Evolutionary conservation across 169 alveolate species (phyloP).

Genomic region (Miamiensis avidus): DNA sequence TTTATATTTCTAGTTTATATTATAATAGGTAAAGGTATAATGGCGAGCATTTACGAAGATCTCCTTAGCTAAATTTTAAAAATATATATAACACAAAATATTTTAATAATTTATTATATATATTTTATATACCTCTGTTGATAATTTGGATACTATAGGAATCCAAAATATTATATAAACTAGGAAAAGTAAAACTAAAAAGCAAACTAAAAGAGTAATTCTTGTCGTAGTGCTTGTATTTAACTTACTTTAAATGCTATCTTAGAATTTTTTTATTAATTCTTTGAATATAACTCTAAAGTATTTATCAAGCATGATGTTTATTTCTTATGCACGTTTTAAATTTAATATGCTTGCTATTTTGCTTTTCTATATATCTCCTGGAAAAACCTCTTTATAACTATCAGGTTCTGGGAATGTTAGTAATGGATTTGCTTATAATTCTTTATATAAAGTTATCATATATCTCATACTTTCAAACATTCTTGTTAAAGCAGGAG

Average conservation of each 20-base stretch:
- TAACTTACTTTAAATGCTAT: no score
- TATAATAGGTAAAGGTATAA: not conserved
- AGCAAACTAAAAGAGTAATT: not conserved
- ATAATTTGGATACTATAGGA: not conserved
- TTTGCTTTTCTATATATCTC: not conserved
- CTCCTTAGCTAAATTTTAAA: not conserved
- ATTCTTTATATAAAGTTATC: not conserved
- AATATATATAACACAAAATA: no score
- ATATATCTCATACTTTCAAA: not conserved
- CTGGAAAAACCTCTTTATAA: not conserved
- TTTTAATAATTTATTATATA: no score
- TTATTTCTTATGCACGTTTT: no score
- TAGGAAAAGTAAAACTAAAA: not conserved
- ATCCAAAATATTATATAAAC: not conserved
- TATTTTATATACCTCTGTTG: not conserved
- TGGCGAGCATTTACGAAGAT: not conserved
- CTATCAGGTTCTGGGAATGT: not conserved
- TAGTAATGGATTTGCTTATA: not conserved
- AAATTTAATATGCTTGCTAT: no score
- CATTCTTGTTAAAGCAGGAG: not conserved
- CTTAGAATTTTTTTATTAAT: not conserved
- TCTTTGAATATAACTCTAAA: not conserved
- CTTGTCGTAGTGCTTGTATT: not conserved
- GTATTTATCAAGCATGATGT: not conserved
- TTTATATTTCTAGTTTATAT: not conserved